Conservation (phyloP, 2,329 filamentous ascomycete species). For the Microsporum audouinii region DNA sequence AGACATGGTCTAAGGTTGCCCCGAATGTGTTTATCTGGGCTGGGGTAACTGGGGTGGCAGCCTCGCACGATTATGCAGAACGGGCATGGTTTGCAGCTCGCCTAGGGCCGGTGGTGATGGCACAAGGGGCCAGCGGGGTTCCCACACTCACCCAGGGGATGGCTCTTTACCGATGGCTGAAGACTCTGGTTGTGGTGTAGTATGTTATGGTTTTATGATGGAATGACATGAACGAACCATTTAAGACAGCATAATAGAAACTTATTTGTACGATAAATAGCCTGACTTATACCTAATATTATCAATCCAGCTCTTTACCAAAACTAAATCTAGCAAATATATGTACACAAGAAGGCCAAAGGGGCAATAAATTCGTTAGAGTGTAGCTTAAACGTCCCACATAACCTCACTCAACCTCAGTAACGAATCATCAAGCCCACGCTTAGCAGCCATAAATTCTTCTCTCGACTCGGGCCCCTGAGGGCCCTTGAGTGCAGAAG, state of each 20-base stretch:
- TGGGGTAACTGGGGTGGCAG: conserved; percentile 5
- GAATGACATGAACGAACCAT: not conserved
- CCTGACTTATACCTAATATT: not conserved
- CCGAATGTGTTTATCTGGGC: conserved; percentile 9
- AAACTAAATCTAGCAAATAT: not conserved
- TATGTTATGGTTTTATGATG: not conserved
- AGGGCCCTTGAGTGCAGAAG: conserved; percentile 33
- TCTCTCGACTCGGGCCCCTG: conserved; percentile 32
- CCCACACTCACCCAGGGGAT: not conserved
- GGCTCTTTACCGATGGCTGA: not conserved
- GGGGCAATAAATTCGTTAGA: not conserved
- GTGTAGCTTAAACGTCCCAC: conserved; percentile 32
- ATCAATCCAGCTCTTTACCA: not conserved
- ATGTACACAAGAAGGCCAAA: not conserved
- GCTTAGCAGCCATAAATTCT: conserved; percentile 37
- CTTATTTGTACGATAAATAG: not conserved
- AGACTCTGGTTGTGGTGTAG: not conserved
- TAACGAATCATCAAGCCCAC: conserved; percentile 34
- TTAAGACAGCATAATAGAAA: not conserved
- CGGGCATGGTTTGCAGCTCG: conserved; percentile 8
- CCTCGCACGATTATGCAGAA: not conserved
- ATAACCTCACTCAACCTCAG: conserved; percentile 37
- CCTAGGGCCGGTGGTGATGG: conserved; percentile 7
- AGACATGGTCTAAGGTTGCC: conserved; percentile 5
- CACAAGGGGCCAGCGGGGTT: not conserved